A percentile compares a stretch with the other conserved stretches of the same genome.
Conservation (phyloP, 2,329 filamentous ascomycete genomes). For the Periconia sp. region DNA sequence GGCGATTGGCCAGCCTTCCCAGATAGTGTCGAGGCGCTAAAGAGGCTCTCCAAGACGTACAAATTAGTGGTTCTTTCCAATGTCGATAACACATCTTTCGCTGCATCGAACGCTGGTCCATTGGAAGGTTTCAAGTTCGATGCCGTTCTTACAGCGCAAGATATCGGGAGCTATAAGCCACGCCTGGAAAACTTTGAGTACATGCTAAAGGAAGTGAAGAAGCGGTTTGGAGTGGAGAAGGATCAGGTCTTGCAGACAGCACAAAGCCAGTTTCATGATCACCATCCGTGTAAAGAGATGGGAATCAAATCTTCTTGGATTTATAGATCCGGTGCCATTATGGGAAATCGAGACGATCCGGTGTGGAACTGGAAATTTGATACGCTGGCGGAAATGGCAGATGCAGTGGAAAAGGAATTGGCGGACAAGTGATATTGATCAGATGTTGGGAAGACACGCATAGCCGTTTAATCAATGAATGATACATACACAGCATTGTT, state of each 20-base stretch:
- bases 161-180: conserved; percentile 76
- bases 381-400: conserved; percentile 66
- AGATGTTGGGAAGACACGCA: no score
- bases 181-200: conserved; percentile 68
- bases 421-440: no score
- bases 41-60: conserved; percentile 56
- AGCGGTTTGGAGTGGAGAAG: conserved; percentile 63
- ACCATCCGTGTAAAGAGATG: conserved; percentile 66
- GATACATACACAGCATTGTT: no score
- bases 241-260: conserved; percentile 70
- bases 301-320: conserved; percentile 72
- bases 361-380: conserved; percentile 61
- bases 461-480: no score
- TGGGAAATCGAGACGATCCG: conserved; percentile 52
- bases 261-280: conserved; percentile 70
- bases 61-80: conserved; percentile 68
- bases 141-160: conserved; percentile 71
- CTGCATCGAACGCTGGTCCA: conserved; percentile 54
- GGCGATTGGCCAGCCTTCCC: conserved; percentile 63
- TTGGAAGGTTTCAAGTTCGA: conserved; percentile 65
- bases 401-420: conserved; percentile 54
- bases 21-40: conserved; percentile 63
- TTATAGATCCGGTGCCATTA: conserved; percentile 55
- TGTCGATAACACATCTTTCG: conserved; percentile 62
- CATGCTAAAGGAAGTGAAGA: conserved; percentile 61